phyloP scores from a whole-genome alignment of 257 asterid genomes.

The Cinchona pubescens region DNA sequence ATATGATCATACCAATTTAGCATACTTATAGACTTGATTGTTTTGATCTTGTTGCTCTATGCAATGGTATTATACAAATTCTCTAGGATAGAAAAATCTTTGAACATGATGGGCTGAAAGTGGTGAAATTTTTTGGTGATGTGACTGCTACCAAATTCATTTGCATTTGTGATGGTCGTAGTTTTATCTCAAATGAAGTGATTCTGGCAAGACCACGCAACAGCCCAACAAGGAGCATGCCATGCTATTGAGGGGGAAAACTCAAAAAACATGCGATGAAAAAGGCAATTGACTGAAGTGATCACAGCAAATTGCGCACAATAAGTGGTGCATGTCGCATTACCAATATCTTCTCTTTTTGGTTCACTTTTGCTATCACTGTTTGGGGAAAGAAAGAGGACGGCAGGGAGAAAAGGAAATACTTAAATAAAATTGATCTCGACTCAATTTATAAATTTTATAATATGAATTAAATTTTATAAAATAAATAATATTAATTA shows the following conservation, averaged over 20 bases:
- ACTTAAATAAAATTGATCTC: too few species aligned
- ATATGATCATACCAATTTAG: not conserved
- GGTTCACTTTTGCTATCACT: not conserved
- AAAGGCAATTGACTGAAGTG: constrained; percentile 9
- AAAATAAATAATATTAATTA: too few species aligned
- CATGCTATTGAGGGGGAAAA: not conserved
- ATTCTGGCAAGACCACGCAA: constrained; percentile 11
- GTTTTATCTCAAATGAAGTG: constrained; percentile 13
- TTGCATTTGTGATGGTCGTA: constrained; percentile 1
- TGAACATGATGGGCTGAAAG: not conserved
- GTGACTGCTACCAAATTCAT: constrained; percentile 18
- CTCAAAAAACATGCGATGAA: not conserved
- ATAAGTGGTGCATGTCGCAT: constrained; percentile 10
- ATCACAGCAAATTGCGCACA: constrained; percentile 12
- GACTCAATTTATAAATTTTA: too few species aligned
- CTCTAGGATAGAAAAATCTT: not conserved
- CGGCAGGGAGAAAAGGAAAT: too few species aligned
- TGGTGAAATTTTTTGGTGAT: constrained; percentile 7
- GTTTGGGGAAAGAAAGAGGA: not conserved
- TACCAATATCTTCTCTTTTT: not conserved
- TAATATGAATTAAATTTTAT: too few species aligned
- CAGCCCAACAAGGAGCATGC: not conserved
- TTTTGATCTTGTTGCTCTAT: too few species aligned
- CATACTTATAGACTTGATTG: not conserved
- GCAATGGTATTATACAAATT: not conserved